Evolutionary conservation across 495 filamentous ascomycete genomes (phyloP).

Genomic region (Margaritispora aquatica): DNA sequence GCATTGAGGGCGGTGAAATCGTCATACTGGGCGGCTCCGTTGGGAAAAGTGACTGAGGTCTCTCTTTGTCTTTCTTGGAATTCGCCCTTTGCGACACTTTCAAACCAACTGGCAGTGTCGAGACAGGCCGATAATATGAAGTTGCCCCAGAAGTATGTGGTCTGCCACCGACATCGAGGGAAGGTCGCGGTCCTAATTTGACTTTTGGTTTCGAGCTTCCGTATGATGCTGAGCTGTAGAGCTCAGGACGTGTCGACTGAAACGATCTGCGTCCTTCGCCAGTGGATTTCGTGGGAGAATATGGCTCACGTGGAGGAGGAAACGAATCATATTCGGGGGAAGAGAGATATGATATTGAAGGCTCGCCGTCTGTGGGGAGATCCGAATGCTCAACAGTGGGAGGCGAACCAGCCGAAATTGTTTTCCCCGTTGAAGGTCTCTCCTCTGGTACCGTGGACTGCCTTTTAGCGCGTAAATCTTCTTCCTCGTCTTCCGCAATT

Average conservation of each 20-base stretch:
- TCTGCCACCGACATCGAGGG: conserved; percentile 59
- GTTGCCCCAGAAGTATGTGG: conserved; percentile 49
- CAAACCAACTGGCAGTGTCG: conserved; percentile 54
- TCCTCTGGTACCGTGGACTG: conserved; percentile 30
- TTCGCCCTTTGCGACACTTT: conserved; percentile 38
- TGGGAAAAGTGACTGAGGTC: conserved; percentile 27
- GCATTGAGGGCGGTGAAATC: conserved; percentile 39
- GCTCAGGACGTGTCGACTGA: conserved; percentile 61
- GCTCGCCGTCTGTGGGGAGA: conserved; percentile 3
- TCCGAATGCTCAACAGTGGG: background rate
- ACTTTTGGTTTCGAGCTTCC: conserved; percentile 62
- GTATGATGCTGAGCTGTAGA: conserved; percentile 50
- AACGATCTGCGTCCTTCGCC: conserved; percentile 28
- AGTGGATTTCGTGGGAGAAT: conserved; percentile 17
- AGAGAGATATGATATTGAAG: background rate
- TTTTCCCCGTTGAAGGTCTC: conserved; percentile 21
- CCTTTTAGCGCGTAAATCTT: conserved; percentile 45
- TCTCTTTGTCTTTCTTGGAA: conserved; percentile 37
- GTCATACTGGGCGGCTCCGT: conserved; percentile 29
- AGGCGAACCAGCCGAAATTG: conserved; percentile 13
- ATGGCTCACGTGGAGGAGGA: background rate
- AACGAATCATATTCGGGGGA: background rate
- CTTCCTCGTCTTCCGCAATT: conserved; percentile 77
- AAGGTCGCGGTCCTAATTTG: conserved; percentile 78
- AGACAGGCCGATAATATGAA: conserved; percentile 60